Evolutionary conservation across 2,329 filamentous ascomycete species (phyloP), one percentile per base, ranked within the genome.

Genomic region (Botrytis hyacinthi): DNA sequence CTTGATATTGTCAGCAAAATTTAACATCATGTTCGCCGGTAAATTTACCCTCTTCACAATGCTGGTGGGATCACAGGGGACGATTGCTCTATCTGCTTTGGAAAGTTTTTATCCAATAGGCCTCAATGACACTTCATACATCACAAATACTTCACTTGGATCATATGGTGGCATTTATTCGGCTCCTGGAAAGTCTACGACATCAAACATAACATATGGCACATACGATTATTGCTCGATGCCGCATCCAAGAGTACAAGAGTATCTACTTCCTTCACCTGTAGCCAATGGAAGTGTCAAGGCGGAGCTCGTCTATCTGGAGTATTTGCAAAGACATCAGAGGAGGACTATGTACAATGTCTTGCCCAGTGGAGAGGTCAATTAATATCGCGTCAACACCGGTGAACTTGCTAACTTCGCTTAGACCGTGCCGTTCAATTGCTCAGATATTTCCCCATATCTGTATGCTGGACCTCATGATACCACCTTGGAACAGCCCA

Each of bases 291-390:
- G 79, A 0, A 77, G 78, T 7, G 74, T 79, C 16, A 75, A 78
- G 4, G 81, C 78, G 4, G 78, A 79, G 26, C 73, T 83, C n/a
- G 79, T 82, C 3, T 82, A 83, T 57, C 76, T 83, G 1, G 81
- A 83, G 71, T 83, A 83, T 71, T 69, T 83, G 26, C 82, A 83
- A 72, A 81, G 82, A 4, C 82, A 83, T 68, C 82, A 83, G 70
- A 76, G 82, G 18, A 79, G 82, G 7, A 79, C 82, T 1, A 82
- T 82, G 1, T 83, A 83, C 73, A 83, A 83, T 51, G 81, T 83
- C 57, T 76, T 83, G 22, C 81, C 82, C 0, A 81, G 80, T 1
- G 82, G 82, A 35, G 82, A 83, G 77, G 82, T 82, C 73, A 32
- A 73, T 59, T 26, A 9, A 51, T 16, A 35, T 18, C 20, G 16